Evolutionary conservation across 106 monocot species (phyloP).

Genomic region (Dendrobium catenatum): DNA sequence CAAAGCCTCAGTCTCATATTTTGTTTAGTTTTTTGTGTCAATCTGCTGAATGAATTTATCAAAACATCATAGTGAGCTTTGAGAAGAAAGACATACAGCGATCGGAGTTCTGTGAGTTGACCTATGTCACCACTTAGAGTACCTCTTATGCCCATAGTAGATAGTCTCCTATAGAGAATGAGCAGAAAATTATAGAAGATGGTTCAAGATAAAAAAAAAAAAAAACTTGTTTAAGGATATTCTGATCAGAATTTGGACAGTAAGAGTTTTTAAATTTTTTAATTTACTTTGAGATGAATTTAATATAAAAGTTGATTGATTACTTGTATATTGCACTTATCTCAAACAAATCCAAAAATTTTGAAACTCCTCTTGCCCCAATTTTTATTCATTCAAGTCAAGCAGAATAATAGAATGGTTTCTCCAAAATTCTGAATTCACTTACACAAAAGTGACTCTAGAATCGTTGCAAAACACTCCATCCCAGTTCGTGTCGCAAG

Average conservation of each 20-base stretch:
- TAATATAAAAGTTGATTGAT: no score
- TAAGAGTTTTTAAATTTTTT: background rate
- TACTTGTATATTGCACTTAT: no score
- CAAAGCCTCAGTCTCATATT: no score
- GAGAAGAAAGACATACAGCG: constrained; percentile 42
- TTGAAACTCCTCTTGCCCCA: no score
- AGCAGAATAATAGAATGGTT: no score
- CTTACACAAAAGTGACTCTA: constrained; percentile 10
- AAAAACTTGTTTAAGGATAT: background rate
- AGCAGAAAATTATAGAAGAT: background rate
- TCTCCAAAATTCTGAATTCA: background rate
- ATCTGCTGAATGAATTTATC: background rate
- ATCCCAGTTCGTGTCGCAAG: constrained; percentile 11
- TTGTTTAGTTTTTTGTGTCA: no score
- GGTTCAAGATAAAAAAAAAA: background rate
- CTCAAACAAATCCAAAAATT: no score
- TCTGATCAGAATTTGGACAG: no score
- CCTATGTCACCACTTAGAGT: constrained; percentile 49
- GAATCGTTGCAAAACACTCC: constrained; percentile 5
- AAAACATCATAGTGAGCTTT: background rate
- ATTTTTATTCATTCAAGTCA: no score
- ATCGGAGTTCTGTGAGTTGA: constrained; percentile 37
- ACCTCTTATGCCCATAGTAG: constrained; percentile 51
- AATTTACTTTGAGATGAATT: background rate
- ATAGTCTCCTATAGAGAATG: constrained; percentile 41